Percentiles rank a stretch among this genome's conserved stretches.
These are phyloP conservation scores for Saccharum spontaneum DNA, from an alignment of 176 grass and related monocot genomes.

Conservation along the genomic window DNA sequence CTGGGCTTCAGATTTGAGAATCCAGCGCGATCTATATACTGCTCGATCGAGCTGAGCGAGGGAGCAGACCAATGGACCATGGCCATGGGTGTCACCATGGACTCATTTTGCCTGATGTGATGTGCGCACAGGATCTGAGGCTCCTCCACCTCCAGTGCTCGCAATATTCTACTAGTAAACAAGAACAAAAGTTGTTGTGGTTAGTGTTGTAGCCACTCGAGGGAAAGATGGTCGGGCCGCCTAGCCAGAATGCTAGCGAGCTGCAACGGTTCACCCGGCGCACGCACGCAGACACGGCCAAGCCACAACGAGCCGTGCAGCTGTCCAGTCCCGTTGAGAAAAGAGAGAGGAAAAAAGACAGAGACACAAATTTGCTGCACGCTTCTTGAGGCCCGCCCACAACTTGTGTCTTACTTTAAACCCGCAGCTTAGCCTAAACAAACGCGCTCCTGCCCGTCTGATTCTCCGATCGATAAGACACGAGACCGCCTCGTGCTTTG, in stretches of 20 bases:
- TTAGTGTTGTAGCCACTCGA: not conserved
- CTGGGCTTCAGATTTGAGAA: too few species aligned
- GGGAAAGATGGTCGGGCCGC: not conserved
- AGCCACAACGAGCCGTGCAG: not conserved
- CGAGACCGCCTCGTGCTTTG: slow-evolving; percentile 5
- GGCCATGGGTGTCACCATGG: too few species aligned
- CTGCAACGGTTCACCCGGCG: not conserved
- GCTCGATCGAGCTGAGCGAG: too few species aligned
- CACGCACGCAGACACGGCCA: not conserved
- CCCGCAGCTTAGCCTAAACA: slow-evolving; percentile 12
- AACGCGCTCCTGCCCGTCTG: not conserved
- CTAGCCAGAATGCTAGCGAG: not conserved
- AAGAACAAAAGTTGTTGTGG: not conserved
- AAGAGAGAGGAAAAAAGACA: too few species aligned
- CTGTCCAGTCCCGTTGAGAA: too few species aligned
- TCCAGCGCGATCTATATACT: too few species aligned
- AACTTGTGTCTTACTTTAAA: slow-evolving; percentile 10
- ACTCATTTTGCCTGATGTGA: too few species aligned
- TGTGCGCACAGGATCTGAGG: not conserved
- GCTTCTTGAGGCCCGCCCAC: not conserved
- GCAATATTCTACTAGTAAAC: not conserved
- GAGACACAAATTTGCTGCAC: not conserved
- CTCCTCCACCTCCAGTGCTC: not conserved
- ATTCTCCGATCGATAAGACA: not conserved
- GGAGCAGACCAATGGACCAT: too few species aligned